These are phyloP conservation scores for Pseudodiploospora longispora DNA, from an alignment of 2,329 filamentous ascomycete genomes.

Conservation along the genomic window DNA sequence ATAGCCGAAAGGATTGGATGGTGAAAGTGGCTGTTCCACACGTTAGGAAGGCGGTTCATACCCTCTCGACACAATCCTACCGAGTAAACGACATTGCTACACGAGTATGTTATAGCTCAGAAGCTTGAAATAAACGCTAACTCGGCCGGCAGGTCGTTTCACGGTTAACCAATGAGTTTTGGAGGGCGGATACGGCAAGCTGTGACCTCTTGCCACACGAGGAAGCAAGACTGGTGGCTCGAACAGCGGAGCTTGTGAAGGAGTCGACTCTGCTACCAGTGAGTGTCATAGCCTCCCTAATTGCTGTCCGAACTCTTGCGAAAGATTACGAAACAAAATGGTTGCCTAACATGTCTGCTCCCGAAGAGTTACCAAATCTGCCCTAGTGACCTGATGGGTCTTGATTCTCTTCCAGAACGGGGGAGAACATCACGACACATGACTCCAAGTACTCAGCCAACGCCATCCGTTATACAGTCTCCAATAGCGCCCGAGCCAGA, in stretches of 20 bases:
- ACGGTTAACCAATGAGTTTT: not conserved
- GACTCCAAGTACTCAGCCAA: constrained; percentile 4
- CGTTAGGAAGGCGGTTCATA: constrained; percentile 17
- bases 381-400: too few species aligned
- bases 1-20: constrained; percentile 4
- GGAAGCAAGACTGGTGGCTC: constrained; percentile 11
- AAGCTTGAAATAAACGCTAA: too few species aligned
- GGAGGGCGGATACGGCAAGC: constrained; percentile 1
- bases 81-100: constrained; percentile 20
- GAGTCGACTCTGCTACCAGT: constrained; percentile 15
- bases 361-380: too few species aligned
- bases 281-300: constrained; percentile 3
- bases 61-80: constrained; percentile 17
- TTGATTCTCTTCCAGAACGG: too few species aligned
- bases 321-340: too few species aligned
- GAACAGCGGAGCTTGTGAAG: constrained; percentile 13
- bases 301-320: too few species aligned
- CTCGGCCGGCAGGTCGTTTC: constrained; percentile 9
- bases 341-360: too few species aligned
- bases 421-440: not conserved
- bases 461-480: constrained; percentile 1
- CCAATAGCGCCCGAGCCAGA: not conserved
- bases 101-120: constrained; percentile 16
- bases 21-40: constrained; percentile 23
- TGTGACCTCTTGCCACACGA: constrained; percentile 11